Evolutionary conservation across 2,329 filamentous ascomycete species (phyloP).

Genomic region (Botrytis paeoniae): DNA sequence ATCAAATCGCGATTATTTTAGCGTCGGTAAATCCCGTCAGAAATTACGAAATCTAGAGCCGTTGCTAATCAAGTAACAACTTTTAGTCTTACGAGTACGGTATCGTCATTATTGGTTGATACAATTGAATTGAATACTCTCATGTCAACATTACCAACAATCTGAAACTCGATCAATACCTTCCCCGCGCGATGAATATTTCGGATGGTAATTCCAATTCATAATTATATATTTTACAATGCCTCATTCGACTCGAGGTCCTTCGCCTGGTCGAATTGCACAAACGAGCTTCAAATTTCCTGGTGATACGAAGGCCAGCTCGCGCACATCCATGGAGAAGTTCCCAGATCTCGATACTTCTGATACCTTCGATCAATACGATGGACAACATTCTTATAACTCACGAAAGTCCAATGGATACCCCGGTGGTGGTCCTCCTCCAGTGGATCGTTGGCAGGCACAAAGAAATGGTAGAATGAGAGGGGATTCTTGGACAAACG

Average conservation of each 20-base stretch:
- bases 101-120: slow-evolving; percentile 5
- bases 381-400: slow-evolving; percentile 24
- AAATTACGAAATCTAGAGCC: slow-evolving; percentile 3
- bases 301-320: slow-evolving; percentile 30
- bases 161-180: slow-evolving; percentile 19
- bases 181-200: slow-evolving; percentile 16
- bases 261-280: slow-evolving; percentile 38
- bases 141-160: slow-evolving; percentile 19
- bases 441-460: slow-evolving; percentile 58
- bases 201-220: slow-evolving; percentile 1
- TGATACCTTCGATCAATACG: slow-evolving; percentile 16
- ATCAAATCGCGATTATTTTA: slow-evolving; percentile 30
- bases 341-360: slow-evolving; percentile 54
- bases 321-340: slow-evolving; percentile 49
- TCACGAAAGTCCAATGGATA: slow-evolving; percentile 32
- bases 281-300: slow-evolving; percentile 33
- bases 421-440: slow-evolving; percentile 33
- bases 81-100: background rate
- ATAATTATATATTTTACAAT: slow-evolving; percentile 30
- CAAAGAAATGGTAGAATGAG: slow-evolving; percentile 48
- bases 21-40: slow-evolving; percentile 24
- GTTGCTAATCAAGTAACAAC: background rate
- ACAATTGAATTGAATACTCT: slow-evolving; percentile 16
- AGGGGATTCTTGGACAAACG: slow-evolving; percentile 30
- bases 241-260: slow-evolving; percentile 44